Conservation (phyloP, 768 basidiomycete genomes). For the Boletus insuetus region DNA sequence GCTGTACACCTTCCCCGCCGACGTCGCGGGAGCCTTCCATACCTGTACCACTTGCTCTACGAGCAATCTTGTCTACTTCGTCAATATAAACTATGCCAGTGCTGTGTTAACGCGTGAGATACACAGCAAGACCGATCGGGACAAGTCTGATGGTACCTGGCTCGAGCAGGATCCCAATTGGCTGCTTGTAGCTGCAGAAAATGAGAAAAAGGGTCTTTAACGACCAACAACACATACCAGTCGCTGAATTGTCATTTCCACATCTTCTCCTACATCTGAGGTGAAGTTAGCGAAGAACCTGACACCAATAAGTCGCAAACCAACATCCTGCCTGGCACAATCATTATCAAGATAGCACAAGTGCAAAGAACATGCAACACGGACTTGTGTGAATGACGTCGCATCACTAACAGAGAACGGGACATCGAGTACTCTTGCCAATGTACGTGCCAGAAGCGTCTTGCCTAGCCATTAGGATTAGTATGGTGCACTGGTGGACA, state of each 20-base stretch:
- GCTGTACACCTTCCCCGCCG: slow-evolving; percentile 95
- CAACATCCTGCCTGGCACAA: slow-evolving; percentile 63
- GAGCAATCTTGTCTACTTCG: slow-evolving; percentile 91
- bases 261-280: slow-evolving; percentile 93
- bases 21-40: slow-evolving; percentile 81
- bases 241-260: slow-evolving; percentile 86
- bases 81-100: slow-evolving; percentile 96
- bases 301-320: slow-evolving; percentile 26
- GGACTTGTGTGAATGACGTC: slow-evolving; percentile 88
- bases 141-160: slow-evolving; percentile 52
- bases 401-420: slow-evolving; percentile 95
- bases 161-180: slow-evolving; percentile 82
- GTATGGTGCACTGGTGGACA: background rate
- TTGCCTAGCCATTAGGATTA: slow-evolving; percentile 53
- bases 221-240: slow-evolving; percentile 45
- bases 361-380: slow-evolving; percentile 12
- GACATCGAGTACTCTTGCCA: slow-evolving; percentile 89
- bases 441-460: slow-evolving; percentile 84
- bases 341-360: slow-evolving; percentile 6
- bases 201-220: background rate
- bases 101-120: slow-evolving; percentile 38
- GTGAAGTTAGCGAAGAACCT: slow-evolving; percentile 3
- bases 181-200: slow-evolving; percentile 75
- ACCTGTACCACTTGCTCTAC: slow-evolving; percentile 50
- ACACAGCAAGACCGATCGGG: background rate